phyloP scores from a whole-genome alignment of 768 basidiomycete genomes.

The Baorangia bicolor region DNA sequence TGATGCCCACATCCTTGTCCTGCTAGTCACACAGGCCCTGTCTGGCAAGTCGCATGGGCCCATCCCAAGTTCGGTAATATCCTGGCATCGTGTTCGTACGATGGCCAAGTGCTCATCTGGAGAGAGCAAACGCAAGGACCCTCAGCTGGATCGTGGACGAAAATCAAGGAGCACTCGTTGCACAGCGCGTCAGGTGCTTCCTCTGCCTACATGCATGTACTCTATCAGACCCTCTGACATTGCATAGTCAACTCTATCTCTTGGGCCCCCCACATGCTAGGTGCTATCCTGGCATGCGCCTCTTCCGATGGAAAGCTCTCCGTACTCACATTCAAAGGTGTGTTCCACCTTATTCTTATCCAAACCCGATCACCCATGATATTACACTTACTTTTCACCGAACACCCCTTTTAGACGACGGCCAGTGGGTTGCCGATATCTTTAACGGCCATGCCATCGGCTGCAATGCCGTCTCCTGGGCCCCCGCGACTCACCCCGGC shows the following conservation, averaged over 20 bases:
- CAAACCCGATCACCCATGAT: background rate
- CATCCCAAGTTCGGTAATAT: slow-evolving; percentile 97
- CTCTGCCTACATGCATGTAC: background rate
- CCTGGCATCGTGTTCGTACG: slow-evolving; percentile 97
- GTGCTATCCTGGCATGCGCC: slow-evolving; percentile 94
- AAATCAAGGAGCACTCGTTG: slow-evolving; percentile 92
- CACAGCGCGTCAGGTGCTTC: slow-evolving; percentile 88
- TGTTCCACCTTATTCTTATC: slow-evolving; percentile 24
- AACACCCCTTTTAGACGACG: slow-evolving; percentile 67
- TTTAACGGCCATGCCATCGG: slow-evolving; percentile 96
- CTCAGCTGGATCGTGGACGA: slow-evolving; percentile 73
- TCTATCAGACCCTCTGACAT: background rate
- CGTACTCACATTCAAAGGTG: slow-evolving; percentile 95
- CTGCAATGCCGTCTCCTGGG: slow-evolving; percentile 98
- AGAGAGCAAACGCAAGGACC: slow-evolving; percentile 71
- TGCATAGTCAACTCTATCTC: slow-evolving; percentile 89
- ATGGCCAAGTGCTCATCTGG: slow-evolving; percentile 98
- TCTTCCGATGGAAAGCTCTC: slow-evolving; percentile 97
- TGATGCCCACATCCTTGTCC: background rate
- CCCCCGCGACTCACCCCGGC: slow-evolving; percentile 85
- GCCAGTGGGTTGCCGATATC: slow-evolving; percentile 92
- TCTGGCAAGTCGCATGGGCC: slow-evolving; percentile 98
- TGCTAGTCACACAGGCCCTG: slow-evolving; percentile 88
- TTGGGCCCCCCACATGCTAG: slow-evolving; percentile 99
- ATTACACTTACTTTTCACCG: background rate